These are phyloP conservation scores for Curvularia hawaiiensis DNA, from an alignment of 2,329 filamentous ascomycete species.

Conservation along the genomic window DNA sequence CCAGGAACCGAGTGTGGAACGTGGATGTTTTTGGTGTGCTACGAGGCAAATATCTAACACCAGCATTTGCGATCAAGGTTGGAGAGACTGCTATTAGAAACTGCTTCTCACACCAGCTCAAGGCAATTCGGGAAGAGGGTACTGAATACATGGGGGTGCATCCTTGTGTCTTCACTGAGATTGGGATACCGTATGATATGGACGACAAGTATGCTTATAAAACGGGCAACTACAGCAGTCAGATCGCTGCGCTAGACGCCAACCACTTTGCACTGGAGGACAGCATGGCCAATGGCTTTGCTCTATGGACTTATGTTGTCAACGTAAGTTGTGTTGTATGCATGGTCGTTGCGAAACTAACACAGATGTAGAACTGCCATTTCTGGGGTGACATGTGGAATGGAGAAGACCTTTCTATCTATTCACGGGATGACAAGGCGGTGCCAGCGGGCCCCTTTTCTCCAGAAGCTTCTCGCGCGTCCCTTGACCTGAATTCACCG, in stretches of 20 bases:
- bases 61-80: constrained; percentile 89
- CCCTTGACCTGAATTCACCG: constrained; percentile 56
- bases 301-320: constrained; percentile 84
- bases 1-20: constrained; percentile 88
- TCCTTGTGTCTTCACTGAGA: constrained; percentile 89
- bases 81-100: constrained; percentile 95
- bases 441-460: constrained; percentile 58
- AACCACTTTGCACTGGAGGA: constrained; percentile 94
- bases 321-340: constrained; percentile 55
- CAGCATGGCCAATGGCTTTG: constrained; percentile 80
- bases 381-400: constrained; percentile 95
- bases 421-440: constrained; percentile 78
- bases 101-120: constrained; percentile 86
- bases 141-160: constrained; percentile 86
- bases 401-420: constrained; percentile 93
- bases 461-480: constrained; percentile 56
- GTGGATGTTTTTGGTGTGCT: constrained; percentile 93
- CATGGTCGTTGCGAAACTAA: constrained; percentile 17
- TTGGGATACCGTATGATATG: constrained; percentile 99
- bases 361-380: constrained; percentile 72
- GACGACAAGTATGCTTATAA: constrained; percentile 95
- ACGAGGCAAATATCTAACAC: constrained; percentile 84
- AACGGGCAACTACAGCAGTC: constrained; percentile 92
- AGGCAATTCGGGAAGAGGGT: constrained; percentile 82
- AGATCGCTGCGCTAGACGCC: constrained; percentile 90